Evolutionary conservation across 352 stramenopile species (phyloP).

Genomic region (Phytophthora podocarpi): DNA sequence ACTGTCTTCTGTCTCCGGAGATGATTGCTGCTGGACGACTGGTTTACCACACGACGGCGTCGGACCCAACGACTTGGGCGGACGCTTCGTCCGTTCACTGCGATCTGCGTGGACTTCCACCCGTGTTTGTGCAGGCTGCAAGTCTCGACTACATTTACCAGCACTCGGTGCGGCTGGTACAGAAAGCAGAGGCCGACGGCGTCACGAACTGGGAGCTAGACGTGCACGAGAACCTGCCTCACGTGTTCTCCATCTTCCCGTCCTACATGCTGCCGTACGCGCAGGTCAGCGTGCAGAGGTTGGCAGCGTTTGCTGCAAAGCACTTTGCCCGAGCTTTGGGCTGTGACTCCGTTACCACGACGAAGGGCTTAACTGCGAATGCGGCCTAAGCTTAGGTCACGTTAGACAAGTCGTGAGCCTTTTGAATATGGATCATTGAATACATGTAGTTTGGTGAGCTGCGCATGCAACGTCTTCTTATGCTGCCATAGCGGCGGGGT

Average conservation of each 20-base stretch:
- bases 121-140: conserved; percentile 51
- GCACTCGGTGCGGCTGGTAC: conserved; percentile 34
- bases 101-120: conserved; percentile 46
- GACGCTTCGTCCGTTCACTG: conserved; percentile 60
- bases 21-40: conserved; percentile 26
- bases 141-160: conserved; percentile 48
- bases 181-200: conserved; percentile 45
- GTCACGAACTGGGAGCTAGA: conserved; percentile 50
- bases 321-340: conserved; percentile 20
- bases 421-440: too few species aligned
- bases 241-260: conserved; percentile 50
- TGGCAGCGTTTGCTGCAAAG: conserved; percentile 43
- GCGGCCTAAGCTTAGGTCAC: too few species aligned
- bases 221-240: conserved; percentile 42
- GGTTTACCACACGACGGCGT: conserved; percentile 23
- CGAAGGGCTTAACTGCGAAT: not conserved
- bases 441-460: too few species aligned
- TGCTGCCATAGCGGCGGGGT: conserved; percentile 27
- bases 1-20: conserved; percentile 39
- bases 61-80: conserved; percentile 32
- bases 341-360: not conserved
- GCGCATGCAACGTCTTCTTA: conserved; percentile 23
- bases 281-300: conserved; percentile 31
- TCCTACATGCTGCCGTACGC: conserved; percentile 45
- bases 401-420: too few species aligned